A percentile compares a stretch with the other conserved stretches of the same genome.
Conservation (phyloP, 768 basidiomycete species). For the Auricularia sp. region DNA sequence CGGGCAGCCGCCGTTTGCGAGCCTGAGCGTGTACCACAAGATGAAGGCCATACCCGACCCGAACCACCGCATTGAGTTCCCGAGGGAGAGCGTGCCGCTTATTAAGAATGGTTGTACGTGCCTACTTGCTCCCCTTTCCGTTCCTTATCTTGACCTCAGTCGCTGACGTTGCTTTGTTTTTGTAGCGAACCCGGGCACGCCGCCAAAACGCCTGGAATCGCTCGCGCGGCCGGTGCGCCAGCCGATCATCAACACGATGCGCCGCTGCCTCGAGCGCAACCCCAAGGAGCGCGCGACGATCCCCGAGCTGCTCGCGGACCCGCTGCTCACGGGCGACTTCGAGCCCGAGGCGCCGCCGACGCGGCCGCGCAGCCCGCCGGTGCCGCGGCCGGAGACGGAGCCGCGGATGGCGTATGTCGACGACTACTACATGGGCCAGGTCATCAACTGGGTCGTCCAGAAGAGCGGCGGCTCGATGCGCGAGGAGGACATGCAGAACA, state of each 20-base stretch:
- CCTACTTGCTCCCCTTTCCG: no score
- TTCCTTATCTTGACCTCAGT: no score
- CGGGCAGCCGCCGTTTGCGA: slow-evolving; percentile 84
- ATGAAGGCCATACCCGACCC: slow-evolving; percentile 89
- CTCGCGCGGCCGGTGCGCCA: slow-evolving; percentile 58
- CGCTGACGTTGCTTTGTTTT: no score
- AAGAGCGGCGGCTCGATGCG: no score
- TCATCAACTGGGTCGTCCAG: background rate
- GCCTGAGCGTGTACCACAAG: slow-evolving; percentile 73
- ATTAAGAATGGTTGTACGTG: slow-evolving; percentile 11
- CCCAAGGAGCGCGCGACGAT: slow-evolving; percentile 83
- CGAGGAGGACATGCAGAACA: no score
- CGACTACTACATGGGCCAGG: background rate
- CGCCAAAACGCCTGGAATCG: slow-evolving; percentile 49
- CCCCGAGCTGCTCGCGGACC: slow-evolving; percentile 58
- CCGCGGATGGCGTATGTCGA: background rate
- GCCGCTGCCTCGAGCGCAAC: slow-evolving; percentile 65
- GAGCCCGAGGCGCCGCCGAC: background rate
- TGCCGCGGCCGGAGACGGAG: background rate
- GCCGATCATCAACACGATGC: slow-evolving; percentile 74
- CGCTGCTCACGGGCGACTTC: background rate
- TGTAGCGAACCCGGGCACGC: slow-evolving; percentile 3
- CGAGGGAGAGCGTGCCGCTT: slow-evolving; percentile 51
- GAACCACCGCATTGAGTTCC: slow-evolving; percentile 69
- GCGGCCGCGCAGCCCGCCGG: background rate